phyloP scores from a whole-genome alignment of 371 early-diverging fungal genomes.

The Entomophthora muscae region DNA sequence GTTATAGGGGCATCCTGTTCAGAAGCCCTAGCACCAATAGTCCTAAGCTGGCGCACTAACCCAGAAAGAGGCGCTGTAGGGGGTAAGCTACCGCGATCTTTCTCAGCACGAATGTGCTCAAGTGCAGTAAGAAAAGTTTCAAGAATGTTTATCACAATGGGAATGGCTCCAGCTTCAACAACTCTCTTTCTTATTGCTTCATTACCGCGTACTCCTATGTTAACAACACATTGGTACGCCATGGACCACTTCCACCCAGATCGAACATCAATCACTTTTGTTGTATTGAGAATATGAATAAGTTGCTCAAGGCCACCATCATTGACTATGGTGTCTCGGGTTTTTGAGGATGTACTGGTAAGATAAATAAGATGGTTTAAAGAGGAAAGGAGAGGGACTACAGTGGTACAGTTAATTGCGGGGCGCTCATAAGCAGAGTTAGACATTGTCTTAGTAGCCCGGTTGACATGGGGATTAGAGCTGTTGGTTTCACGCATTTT shows the following conservation, averaged over 20 bases:
- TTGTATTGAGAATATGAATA: conserved; percentile 50
- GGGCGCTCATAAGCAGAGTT: conserved; percentile 73
- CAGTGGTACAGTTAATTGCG: conserved; percentile 75
- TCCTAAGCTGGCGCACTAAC: conserved; percentile 8
- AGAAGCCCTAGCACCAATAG: conserved; percentile 6
- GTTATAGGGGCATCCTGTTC: conserved; percentile 5
- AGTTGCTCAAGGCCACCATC: conserved; percentile 82
- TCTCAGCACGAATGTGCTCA: conserved; percentile 28
- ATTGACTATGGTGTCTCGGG: conserved; percentile 54
- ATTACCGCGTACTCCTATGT: conserved; percentile 71
- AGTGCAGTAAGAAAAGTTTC: conserved; percentile 40
- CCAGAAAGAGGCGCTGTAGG: conserved; percentile 12
- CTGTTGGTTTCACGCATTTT: conserved; percentile 71
- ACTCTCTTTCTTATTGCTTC: conserved; percentile 60
- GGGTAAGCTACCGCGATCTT: conserved; percentile 27
- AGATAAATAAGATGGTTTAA: conserved; percentile 71
- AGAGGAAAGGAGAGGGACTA: conserved; percentile 66
- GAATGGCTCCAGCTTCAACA: conserved; percentile 66
- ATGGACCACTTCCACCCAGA: conserved; percentile 67
- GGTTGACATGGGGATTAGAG: conserved; percentile 49
- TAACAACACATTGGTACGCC: conserved; percentile 68
- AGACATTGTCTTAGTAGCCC: conserved; percentile 61
- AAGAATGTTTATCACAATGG: conserved; percentile 56
- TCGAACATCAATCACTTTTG: conserved; percentile 37
- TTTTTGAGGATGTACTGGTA: conserved; percentile 61